phyloP scores from a whole-genome alignment of 1,284 basidiomycete genomes.

The Rhodotorula sp. region DNA sequence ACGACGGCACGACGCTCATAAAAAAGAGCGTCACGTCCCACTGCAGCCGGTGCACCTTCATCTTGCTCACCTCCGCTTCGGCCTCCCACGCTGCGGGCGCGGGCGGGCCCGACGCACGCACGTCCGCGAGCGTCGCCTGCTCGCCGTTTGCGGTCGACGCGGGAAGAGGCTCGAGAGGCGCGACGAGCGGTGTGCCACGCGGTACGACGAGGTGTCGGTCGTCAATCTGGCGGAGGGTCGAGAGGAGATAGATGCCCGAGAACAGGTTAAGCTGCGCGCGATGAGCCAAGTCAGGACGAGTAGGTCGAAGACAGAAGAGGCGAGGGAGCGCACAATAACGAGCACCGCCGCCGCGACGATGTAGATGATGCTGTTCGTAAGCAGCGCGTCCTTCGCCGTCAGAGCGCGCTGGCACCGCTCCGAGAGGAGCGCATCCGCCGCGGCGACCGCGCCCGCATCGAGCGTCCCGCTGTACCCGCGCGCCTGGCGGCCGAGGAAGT shows the following conservation, averaged over 20 bases:
- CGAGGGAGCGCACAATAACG: slow-evolving; percentile 9
- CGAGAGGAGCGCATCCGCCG: not conserved
- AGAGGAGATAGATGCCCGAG: slow-evolving; percentile 22
- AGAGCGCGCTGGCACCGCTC: not conserved
- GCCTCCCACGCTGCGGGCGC: slow-evolving; percentile 10
- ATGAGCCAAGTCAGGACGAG: not conserved
- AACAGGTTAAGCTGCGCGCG: slow-evolving; percentile 19
- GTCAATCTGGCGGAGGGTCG: slow-evolving; percentile 13
- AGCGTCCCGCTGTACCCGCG: not conserved
- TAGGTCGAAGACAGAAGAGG: not conserved
- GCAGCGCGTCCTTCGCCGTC: not conserved
- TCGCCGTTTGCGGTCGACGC: not conserved
- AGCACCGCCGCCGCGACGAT: slow-evolving; percentile 4
- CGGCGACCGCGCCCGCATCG: not conserved
- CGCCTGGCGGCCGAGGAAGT: slow-evolving; percentile 2
- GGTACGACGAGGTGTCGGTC: slow-evolving; percentile 11
- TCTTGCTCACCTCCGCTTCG: not conserved
- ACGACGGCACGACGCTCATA: slow-evolving; percentile 18
- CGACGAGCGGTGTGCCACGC: slow-evolving; percentile 13
- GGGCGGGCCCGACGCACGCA: not conserved
- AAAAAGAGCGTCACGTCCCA: slow-evolving; percentile 33
- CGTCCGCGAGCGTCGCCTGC: not conserved
- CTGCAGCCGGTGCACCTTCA: slow-evolving; percentile 3
- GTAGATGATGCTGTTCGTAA: slow-evolving; percentile 15
- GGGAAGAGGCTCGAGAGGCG: slow-evolving; percentile 15